phyloP scores from a whole-genome alignment of 2,329 filamentous ascomycete genomes.

The Botrytis fragariae region DNA sequence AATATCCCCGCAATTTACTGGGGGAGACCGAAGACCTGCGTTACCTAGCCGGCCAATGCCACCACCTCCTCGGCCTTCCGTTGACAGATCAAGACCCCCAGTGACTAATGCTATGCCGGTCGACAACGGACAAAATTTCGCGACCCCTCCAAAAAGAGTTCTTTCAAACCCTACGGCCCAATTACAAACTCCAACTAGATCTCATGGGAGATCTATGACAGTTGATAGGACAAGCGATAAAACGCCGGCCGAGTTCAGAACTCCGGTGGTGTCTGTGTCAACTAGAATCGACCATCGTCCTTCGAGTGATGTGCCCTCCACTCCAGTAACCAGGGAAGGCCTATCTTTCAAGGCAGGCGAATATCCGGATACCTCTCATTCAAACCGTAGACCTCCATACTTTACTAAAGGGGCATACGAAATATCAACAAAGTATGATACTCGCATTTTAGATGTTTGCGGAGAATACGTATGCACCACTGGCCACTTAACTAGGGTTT shows the following conservation, averaged over 20 bases:
- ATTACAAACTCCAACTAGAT: slow-evolving; percentile 44
- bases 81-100: slow-evolving; percentile 31
- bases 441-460: slow-evolving; percentile 81
- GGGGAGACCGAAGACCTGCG: slow-evolving; percentile 46
- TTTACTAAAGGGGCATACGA: slow-evolving; percentile 70
- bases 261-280: slow-evolving; percentile 30
- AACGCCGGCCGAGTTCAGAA: slow-evolving; percentile 42
- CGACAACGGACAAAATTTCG: slow-evolving; percentile 21
- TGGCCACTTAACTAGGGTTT: slow-evolving; percentile 82
- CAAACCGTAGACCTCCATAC: slow-evolving; percentile 79
- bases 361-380: slow-evolving; percentile 80
- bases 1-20: slow-evolving; percentile 43
- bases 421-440: slow-evolving; percentile 83
- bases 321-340: slow-evolving; percentile 24
- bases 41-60: slow-evolving; percentile 43
- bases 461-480: slow-evolving; percentile 85
- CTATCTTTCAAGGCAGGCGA: slow-evolving; percentile 41
- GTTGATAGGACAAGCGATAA: slow-evolving; percentile 47
- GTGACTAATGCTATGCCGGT: slow-evolving; percentile 21
- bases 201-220: slow-evolving; percentile 50
- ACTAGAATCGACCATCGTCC: slow-evolving; percentile 22
- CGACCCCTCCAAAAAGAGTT: slow-evolving; percentile 45
- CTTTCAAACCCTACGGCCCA: slow-evolving; percentile 49
- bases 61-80: slow-evolving; percentile 33
- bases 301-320: slow-evolving; percentile 23